Evolutionary conservation across 1,284 basidiomycete species (phyloP).

Genomic region (Cutaneotrichosporon mucoides): DNA sequence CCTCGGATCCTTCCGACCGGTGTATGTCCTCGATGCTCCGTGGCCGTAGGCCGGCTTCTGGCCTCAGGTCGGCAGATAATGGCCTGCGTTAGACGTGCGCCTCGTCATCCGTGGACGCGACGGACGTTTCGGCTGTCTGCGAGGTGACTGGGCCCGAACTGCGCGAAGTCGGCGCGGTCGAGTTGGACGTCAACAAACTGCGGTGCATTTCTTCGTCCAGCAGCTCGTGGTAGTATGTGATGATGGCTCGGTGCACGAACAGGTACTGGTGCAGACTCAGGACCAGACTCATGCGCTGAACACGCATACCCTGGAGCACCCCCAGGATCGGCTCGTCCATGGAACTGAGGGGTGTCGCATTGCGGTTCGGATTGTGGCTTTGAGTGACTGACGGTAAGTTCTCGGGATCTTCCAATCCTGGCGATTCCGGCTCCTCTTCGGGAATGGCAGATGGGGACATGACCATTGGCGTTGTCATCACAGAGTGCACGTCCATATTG

Average conservation of each 20-base stretch:
- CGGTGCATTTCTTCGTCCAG: conserved; percentile 60
- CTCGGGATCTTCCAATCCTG: too few species aligned
- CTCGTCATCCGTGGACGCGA: conserved; percentile 40
- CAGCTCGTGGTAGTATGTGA: conserved; percentile 72
- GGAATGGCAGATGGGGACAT: too few species aligned
- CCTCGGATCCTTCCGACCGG: conserved; percentile 5
- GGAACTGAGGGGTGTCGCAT: conserved; percentile 57
- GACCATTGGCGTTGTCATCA: too few species aligned
- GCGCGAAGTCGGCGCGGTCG: too few species aligned
- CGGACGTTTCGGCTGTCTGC: too few species aligned
- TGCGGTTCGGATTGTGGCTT: conserved; percentile 47
- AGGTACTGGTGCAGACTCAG: conserved; percentile 85
- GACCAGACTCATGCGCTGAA: conserved; percentile 86
- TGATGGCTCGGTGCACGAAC: conserved; percentile 79
- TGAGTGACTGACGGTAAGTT: conserved; percentile 19
- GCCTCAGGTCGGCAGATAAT: conserved; percentile 40
- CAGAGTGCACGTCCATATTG: too few species aligned
- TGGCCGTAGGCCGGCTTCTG: conserved; percentile 16
- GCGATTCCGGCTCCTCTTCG: too few species aligned
- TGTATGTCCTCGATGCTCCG: conserved; percentile 2
- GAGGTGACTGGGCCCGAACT: too few species aligned
- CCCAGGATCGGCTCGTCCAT: conserved; percentile 69
- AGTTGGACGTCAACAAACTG: background rate
- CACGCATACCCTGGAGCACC: conserved; percentile 79
- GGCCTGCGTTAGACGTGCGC: conserved; percentile 37